Evolutionary conservation across 441 rosid genomes (phyloP).

Genomic region (Flueggea neowawraea): DNA sequence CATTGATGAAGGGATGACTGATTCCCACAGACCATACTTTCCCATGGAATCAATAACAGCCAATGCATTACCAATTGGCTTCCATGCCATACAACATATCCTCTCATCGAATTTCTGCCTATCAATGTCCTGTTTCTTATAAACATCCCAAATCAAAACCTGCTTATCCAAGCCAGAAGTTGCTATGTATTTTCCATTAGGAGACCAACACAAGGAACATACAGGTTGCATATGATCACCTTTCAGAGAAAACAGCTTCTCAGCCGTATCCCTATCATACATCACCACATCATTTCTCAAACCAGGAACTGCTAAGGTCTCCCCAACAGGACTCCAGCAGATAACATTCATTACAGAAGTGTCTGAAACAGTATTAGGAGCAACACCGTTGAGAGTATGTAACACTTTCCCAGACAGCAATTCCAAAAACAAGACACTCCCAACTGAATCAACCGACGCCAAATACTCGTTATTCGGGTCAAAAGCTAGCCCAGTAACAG

Average conservation of each 20-base stretch:
- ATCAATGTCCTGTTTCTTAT: constrained; percentile 78
- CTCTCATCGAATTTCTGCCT: constrained; percentile 78
- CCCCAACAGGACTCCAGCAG: constrained; percentile 97
- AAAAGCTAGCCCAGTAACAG: constrained; percentile 81
- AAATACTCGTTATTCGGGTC: constrained; percentile 76
- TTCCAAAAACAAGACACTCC: constrained; percentile 86
- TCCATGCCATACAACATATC: constrained; percentile 86
- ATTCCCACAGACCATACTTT: constrained; percentile 87
- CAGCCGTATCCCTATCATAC: constrained; percentile 94
- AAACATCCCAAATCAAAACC: constrained; percentile 88
- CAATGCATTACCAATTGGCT: constrained; percentile 80
- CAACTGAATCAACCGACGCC: constrained; percentile 80
- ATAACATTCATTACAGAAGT: constrained; percentile 57
- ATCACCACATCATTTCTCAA: constrained; percentile 79
- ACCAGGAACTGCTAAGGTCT: constrained; percentile 84
- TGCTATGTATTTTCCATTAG: constrained; percentile 92
- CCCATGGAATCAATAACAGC: constrained; percentile 82
- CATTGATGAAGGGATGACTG: constrained; percentile 92
- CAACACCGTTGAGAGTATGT: constrained; percentile 63
- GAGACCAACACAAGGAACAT: constrained; percentile 84
- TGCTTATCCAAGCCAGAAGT: constrained; percentile 87
- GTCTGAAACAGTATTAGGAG: constrained; percentile 61
- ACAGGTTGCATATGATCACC: constrained; percentile 74
- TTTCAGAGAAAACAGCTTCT: constrained; percentile 72
- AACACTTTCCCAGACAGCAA: constrained; percentile 64